Percentiles rank a stretch among this genome's conserved stretches.
Evolutionary conservation across 306 rosid species (phyloP).

Genomic region (Cyamopsis tetragonoloba): DNA sequence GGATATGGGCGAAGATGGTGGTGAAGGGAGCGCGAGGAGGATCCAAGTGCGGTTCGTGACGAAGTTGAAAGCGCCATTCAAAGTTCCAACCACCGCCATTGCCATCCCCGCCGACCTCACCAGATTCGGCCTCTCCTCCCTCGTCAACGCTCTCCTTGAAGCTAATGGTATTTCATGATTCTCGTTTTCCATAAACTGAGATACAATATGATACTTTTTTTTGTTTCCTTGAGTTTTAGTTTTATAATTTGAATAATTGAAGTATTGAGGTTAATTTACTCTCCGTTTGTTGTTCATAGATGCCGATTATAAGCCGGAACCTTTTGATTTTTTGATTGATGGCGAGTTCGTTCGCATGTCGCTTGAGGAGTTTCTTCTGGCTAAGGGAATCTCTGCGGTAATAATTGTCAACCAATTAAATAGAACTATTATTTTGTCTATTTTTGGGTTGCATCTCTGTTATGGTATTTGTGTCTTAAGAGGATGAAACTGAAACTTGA

Average conservation of each 20-base stretch:
- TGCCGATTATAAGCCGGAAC: constrained; percentile 55
- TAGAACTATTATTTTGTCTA: not conserved
- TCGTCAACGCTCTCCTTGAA: constrained; percentile 69
- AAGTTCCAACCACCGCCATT: constrained; percentile 48
- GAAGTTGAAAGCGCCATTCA: constrained; percentile 45
- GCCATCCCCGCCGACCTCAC: constrained; percentile 71
- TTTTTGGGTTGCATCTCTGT: too few species aligned
- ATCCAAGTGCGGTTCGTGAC: constrained; percentile 83
- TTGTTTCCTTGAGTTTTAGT: not conserved
- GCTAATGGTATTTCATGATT: constrained; percentile 32
- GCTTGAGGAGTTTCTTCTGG: constrained; percentile 77
- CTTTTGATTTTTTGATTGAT: constrained; percentile 86
- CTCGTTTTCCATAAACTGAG: not conserved
- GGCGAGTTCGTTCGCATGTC: constrained; percentile 88
- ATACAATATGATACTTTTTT: not conserved
- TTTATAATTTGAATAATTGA: not conserved
- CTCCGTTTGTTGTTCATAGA: constrained; percentile 32
- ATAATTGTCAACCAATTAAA: not conserved
- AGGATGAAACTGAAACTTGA: not conserved
- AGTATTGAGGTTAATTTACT: not conserved
- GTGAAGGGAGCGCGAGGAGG: constrained; percentile 41
- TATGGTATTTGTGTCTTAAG: not conserved
- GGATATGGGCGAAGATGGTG: constrained; percentile 44
- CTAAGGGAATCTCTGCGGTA: constrained; percentile 86
- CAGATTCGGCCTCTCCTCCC: constrained; percentile 73